Conservation (phyloP, 495 filamentous ascomycete genomes). For the Penicillium diatomitis region DNA sequence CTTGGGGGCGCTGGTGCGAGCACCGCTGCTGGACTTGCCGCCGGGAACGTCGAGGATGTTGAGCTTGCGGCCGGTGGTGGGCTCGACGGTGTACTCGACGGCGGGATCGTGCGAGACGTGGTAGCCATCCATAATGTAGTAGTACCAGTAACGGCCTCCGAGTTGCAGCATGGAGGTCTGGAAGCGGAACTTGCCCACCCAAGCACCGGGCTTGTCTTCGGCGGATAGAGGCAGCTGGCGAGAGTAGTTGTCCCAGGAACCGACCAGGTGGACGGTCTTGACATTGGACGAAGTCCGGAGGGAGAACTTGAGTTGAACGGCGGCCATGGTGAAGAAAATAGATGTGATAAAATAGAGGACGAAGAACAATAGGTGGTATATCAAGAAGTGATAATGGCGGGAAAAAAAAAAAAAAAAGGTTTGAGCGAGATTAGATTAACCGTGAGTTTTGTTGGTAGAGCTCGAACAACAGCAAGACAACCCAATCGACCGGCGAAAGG, state of each 20-base stretch:
- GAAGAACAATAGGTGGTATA: constrained; percentile 12
- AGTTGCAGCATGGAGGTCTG: constrained; percentile 73
- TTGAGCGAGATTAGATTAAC: constrained; percentile 55
- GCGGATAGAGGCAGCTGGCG: constrained; percentile 87
- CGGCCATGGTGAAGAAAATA: constrained; percentile 68
- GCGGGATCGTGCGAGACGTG: constrained; percentile 96
- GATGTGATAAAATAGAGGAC: not conserved
- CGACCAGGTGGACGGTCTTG: constrained; percentile 95
- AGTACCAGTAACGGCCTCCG: constrained; percentile 97
- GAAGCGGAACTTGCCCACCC: constrained; percentile 95
- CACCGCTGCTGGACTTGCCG: constrained; percentile 20
- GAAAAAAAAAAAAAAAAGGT: constrained; percentile 8
- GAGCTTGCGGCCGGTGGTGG: constrained; percentile 90
- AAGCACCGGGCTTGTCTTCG: constrained; percentile 78
- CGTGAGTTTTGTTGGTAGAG: constrained; percentile 30
- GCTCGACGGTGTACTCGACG: constrained; percentile 81
- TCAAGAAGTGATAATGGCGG: constrained; percentile 7
- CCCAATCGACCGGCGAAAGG: constrained; percentile 44
- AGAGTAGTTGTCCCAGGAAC: constrained; percentile 96
- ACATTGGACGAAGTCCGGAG: constrained; percentile 93
- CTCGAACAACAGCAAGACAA: constrained; percentile 23
- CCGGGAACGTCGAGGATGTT: constrained; percentile 66
- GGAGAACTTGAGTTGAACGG: constrained; percentile 78
- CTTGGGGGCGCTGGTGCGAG: constrained; percentile 12
- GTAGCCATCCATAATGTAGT: constrained; percentile 99